Evolutionary conservation across 164 flowering plant genomes (phyloP).

Genomic region (Malania oleifera): DNA sequence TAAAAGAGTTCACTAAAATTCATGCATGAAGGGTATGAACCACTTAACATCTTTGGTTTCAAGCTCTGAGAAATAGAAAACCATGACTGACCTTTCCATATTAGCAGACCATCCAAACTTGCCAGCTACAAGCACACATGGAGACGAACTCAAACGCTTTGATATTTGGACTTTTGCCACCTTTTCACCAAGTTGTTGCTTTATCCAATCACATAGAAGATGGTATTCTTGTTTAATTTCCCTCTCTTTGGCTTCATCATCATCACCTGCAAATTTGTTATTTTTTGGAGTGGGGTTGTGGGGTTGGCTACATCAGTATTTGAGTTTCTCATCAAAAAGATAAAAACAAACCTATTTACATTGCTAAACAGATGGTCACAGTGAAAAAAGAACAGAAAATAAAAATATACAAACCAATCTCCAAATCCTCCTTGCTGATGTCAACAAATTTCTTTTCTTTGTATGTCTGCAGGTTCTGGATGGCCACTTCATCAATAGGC

Average conservation of each 20-base stretch:
- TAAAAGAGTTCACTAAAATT: background rate
- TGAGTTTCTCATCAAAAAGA: too few species aligned
- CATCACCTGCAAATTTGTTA: too few species aligned
- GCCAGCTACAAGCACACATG: slow-evolving; percentile 98
- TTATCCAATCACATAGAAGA: slow-evolving; percentile 93
- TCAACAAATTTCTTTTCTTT: slow-evolving; percentile 98
- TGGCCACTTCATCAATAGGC: slow-evolving; percentile 97
- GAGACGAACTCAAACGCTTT: slow-evolving; percentile 87
- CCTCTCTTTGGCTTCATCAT: slow-evolving; percentile 88
- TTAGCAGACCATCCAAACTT: slow-evolving; percentile 99
- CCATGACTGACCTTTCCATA: slow-evolving; percentile 78
- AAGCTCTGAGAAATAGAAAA: background rate
- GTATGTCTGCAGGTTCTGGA: slow-evolving; percentile 91
- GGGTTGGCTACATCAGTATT: too few species aligned
- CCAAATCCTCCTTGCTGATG: slow-evolving; percentile 97
- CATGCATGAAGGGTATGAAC: background rate
- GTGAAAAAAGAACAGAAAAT: background rate
- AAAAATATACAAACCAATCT: slow-evolving; percentile 58
- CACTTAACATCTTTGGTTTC: background rate
- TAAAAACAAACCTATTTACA: too few species aligned
- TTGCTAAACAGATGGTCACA: too few species aligned
- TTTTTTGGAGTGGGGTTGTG: too few species aligned
- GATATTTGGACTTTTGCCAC: slow-evolving; percentile 96
- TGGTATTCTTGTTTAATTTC: slow-evolving; percentile 75
- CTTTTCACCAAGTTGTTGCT: slow-evolving; percentile 93